phyloP scores from a whole-genome alignment of 371 early-diverging fungal species.

The Mucor velutinosus region DNA sequence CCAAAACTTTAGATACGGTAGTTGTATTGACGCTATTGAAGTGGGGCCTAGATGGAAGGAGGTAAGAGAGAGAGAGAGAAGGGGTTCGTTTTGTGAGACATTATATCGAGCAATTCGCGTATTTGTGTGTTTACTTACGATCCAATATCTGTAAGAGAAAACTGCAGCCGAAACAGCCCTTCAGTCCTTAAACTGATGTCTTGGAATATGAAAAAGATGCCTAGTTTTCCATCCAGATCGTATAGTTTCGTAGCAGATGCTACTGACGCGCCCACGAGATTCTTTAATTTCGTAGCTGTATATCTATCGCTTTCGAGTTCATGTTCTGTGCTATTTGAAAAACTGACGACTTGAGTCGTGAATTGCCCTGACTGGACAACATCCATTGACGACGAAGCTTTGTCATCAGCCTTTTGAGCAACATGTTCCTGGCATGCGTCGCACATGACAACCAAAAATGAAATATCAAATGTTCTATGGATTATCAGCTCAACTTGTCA shows the following conservation, averaged over 20 bases:
- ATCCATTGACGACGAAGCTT: conserved; percentile 1
- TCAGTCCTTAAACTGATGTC: conserved; percentile 72
- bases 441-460: conserved; percentile 63
- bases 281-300: conserved; percentile 48
- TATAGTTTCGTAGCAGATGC: conserved; percentile 68
- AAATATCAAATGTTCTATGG: conserved; percentile 53
- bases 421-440: conserved; percentile 57
- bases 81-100: not conserved
- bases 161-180: conserved; percentile 66
- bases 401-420: conserved; percentile 51
- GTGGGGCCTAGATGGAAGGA: conserved; percentile 16
- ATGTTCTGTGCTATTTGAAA: not conserved
- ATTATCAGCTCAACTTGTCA: not conserved
- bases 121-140: conserved; percentile 37
- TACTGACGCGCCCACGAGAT: conserved; percentile 74
- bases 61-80: not conserved
- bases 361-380: not conserved
- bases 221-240: conserved; percentile 63
- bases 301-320: conserved; percentile 14
- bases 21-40: conserved; percentile 39
- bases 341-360: conserved; percentile 8
- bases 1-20: conserved; percentile 34
- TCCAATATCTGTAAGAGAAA: conserved; percentile 56
- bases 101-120: not conserved
- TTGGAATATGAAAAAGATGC: conserved; percentile 78